phyloP scores from a whole-genome alignment of 768 basidiomycete species.

The Cystobasidium onofrii region DNA sequence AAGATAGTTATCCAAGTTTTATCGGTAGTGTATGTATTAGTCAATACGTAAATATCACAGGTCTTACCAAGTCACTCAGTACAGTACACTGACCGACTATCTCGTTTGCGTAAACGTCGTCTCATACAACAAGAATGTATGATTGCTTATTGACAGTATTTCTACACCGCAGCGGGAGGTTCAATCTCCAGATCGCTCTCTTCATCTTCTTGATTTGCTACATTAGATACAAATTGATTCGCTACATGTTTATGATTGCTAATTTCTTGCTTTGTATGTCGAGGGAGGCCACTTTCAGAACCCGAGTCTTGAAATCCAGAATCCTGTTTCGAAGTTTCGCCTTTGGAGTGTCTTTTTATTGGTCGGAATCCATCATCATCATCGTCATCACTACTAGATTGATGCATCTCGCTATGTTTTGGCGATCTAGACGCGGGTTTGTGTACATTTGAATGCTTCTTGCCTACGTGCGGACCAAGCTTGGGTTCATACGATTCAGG shows the following conservation, averaged over 20 bases:
- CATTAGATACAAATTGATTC: constrained; percentile 34
- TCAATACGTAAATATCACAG: no score
- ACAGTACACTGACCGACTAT: no score
- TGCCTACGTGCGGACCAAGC: constrained; percentile 20
- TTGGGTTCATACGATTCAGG: background rate
- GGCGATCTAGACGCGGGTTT: background rate
- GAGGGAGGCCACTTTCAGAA: background rate
- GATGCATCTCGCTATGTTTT: background rate
- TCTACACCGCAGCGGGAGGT: background rate
- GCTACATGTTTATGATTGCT: constrained; percentile 26
- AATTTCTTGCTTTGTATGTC: constrained; percentile 25
- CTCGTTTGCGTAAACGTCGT: no score
- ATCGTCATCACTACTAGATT: background rate
- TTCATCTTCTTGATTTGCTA: constrained; percentile 29
- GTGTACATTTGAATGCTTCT: constrained; percentile 8
- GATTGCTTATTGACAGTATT: background rate
- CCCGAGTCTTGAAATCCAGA: background rate
- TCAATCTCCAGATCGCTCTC: constrained; percentile 31
- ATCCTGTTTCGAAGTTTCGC: background rate
- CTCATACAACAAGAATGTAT: no score
- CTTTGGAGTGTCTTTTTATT: background rate
- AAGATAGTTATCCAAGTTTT: no score
- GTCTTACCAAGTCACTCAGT: no score
- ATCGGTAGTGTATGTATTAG: no score
- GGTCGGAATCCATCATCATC: background rate